phyloP scores from a whole-genome alignment of 371 early-diverging fungal species.

The Mucor saturninus region DNA sequence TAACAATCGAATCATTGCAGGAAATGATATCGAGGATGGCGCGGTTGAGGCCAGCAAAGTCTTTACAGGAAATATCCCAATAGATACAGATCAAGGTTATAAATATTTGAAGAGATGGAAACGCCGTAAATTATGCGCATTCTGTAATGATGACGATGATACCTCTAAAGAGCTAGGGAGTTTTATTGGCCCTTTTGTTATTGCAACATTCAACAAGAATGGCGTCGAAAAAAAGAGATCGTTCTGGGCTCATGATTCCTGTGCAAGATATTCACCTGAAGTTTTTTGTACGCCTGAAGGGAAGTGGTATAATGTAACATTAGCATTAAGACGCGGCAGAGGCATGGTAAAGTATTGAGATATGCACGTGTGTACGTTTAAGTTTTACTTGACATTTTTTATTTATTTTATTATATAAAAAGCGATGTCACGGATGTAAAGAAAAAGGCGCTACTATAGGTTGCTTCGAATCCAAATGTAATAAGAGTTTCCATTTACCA shows the following conservation, averaged over 20 bases:
- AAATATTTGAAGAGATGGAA: slow-evolving; percentile 56
- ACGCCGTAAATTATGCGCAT: slow-evolving; percentile 68
- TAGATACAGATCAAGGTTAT: slow-evolving; percentile 53
- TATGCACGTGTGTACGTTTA: background rate
- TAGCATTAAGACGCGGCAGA: slow-evolving; percentile 77
- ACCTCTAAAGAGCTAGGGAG: slow-evolving; percentile 53
- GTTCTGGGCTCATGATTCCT: slow-evolving; percentile 89
- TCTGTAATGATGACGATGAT: slow-evolving; percentile 79
- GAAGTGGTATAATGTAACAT: slow-evolving; percentile 86
- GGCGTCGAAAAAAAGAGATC: slow-evolving; percentile 59
- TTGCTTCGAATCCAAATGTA: slow-evolving; percentile 86
- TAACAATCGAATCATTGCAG: background rate
- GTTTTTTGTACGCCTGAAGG: slow-evolving; percentile 72
- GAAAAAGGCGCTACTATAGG: slow-evolving; percentile 90
- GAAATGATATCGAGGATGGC: background rate
- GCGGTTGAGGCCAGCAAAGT: slow-evolving; percentile 42
- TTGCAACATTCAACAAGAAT: slow-evolving; percentile 43
- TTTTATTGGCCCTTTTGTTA: slow-evolving; percentile 67
- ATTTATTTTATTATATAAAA: background rate
- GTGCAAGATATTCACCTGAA: slow-evolving; percentile 87
- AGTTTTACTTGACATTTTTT: background rate
- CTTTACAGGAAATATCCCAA: slow-evolving; percentile 36
- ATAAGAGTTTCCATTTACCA: slow-evolving; percentile 81
- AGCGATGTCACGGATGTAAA: slow-evolving; percentile 77
- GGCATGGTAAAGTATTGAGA: slow-evolving; percentile 58